Evolutionary conservation across 192 early-diverging fungal species (phyloP).

Genomic region (Backusella circina): DNA sequence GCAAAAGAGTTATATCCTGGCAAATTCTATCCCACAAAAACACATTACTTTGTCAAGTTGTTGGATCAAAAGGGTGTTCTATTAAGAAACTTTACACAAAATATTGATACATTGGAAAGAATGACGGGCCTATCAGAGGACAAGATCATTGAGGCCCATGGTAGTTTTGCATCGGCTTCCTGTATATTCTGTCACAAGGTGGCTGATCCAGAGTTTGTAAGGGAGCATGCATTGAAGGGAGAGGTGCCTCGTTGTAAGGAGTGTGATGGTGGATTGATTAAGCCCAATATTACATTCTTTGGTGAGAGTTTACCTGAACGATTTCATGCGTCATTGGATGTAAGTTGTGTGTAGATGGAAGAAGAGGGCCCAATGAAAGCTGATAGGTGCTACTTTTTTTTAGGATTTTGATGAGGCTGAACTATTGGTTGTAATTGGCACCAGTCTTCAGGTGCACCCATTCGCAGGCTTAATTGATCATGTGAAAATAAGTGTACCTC

Average conservation of each 20-base stretch:
- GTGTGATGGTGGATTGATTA: conserved; percentile 68
- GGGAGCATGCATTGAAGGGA: conserved; percentile 47
- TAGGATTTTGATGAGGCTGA: conserved; percentile 78
- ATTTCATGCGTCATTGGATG: conserved; percentile 57
- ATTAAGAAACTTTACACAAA: conserved; percentile 89
- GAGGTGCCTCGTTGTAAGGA: conserved; percentile 65
- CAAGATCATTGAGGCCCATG: conserved; percentile 89
- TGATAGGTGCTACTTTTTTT: neutral
- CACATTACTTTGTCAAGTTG: conserved; percentile 85
- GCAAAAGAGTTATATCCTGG: conserved; percentile 92
- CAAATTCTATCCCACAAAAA: conserved; percentile 72
- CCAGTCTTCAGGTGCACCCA: conserved; percentile 85
- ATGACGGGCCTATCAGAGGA: conserved; percentile 70
- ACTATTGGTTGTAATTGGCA: conserved; percentile 92
- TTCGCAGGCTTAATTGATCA: conserved; percentile 77
- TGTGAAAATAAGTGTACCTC: conserved; percentile 62
- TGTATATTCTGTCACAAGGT: conserved; percentile 63
- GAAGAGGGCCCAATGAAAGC: too few species aligned
- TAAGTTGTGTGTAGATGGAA: conserved; percentile 30
- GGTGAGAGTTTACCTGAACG: conserved; percentile 82
- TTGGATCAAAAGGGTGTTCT: conserved; percentile 69
- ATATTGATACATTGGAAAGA: conserved; percentile 94
- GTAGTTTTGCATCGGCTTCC: conserved; percentile 79
- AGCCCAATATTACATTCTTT: conserved; percentile 97
- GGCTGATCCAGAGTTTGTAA: conserved; percentile 40